phyloP scores from a whole-genome alignment of 768 basidiomycete species.

The Russula olivacea region DNA sequence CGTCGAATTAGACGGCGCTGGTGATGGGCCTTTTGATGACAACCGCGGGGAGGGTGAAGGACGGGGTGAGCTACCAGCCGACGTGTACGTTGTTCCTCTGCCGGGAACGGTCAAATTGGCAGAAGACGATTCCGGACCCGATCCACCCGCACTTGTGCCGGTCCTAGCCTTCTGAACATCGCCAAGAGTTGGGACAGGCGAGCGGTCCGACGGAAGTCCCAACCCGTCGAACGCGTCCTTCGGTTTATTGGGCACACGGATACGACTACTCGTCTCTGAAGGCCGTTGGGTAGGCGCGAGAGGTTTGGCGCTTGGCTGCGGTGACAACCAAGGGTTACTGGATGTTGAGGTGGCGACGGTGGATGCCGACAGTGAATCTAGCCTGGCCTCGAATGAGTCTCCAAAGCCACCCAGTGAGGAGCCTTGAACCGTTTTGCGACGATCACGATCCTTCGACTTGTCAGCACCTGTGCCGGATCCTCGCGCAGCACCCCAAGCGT shows the following conservation, averaged over 20 bases:
- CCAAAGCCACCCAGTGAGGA: conserved; percentile 43
- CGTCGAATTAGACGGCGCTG: conserved; percentile 15
- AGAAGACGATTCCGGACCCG: not conserved
- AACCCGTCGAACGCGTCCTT: conserved; percentile 81
- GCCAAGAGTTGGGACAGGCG: conserved; percentile 60
- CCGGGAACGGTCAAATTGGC: conserved; percentile 19
- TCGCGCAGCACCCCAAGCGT: conserved; percentile 18
- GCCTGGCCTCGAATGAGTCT: conserved; percentile 45
- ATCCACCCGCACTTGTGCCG: conserved; percentile 47
- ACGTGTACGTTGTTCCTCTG: conserved; percentile 4
- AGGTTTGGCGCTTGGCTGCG: conserved; percentile 7
- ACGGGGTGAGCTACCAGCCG: conserved; percentile 18
- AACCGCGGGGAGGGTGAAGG: conserved; percentile 21
- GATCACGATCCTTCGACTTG: conserved; percentile 22
- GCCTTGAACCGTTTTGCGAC: conserved; percentile 21
- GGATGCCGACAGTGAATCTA: conserved; percentile 13
- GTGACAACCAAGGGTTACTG: conserved; percentile 1
- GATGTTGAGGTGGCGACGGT: conserved; percentile 8
- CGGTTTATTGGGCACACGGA: conserved; percentile 24
- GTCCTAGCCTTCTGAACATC: conserved; percentile 70
- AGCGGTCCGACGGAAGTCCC: conserved; percentile 44
- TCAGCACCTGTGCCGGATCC: conserved; percentile 1
- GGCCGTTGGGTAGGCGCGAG: conserved; percentile 2
- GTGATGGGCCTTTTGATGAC: conserved; percentile 17
- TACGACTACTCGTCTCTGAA: conserved; percentile 12